phyloP scores from a whole-genome alignment of 441 rosid species.

The Euphorbia schlechtendalii region DNA sequence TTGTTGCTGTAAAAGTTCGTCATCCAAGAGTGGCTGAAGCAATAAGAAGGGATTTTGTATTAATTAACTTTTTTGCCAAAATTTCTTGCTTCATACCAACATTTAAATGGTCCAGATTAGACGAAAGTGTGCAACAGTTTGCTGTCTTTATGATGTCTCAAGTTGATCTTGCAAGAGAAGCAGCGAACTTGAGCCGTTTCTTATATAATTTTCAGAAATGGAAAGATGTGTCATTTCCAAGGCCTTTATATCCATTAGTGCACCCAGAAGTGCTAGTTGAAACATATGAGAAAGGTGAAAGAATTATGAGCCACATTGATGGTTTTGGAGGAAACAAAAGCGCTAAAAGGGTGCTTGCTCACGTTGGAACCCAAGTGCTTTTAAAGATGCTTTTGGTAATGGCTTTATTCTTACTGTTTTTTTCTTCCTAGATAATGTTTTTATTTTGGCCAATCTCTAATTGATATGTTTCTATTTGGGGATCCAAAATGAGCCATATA shows the following conservation, averaged over 20 bases:
- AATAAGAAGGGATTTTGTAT: conserved; percentile 81
- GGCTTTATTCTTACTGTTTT: no score
- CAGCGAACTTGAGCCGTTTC: conserved; percentile 92
- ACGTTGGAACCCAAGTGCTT: conserved; percentile 94
- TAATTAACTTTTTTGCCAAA: conserved; percentile 72
- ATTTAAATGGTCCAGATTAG: conserved; percentile 84
- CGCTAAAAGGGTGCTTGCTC: conserved; percentile 83
- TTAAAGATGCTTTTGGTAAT: conserved; percentile 97
- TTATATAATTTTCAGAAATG: conserved; percentile 85
- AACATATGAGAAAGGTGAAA: conserved; percentile 90
- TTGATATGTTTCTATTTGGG: no score
- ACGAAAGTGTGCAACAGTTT: conserved; percentile 95
- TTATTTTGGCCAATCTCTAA: not conserved
- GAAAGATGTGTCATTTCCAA: conserved; percentile 97
- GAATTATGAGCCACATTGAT: conserved; percentile 74
- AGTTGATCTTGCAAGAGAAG: conserved; percentile 99
- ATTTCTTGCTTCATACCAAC: conserved; percentile 64
- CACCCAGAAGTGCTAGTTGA: conserved; percentile 99
- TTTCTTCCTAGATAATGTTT: not conserved
- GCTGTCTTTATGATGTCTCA: conserved; percentile 97
- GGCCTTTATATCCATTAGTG: conserved; percentile 93
- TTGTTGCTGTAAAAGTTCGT: conserved; percentile 96
- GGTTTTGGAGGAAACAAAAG: conserved; percentile 61
- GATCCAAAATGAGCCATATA: no score
- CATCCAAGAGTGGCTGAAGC: conserved; percentile 98